A percentile compares a stretch with the other conserved stretches of the same genome.
Evolutionary conservation across 2,329 filamentous ascomycete species (phyloP).

Genomic region (Nemania serpens): DNA sequence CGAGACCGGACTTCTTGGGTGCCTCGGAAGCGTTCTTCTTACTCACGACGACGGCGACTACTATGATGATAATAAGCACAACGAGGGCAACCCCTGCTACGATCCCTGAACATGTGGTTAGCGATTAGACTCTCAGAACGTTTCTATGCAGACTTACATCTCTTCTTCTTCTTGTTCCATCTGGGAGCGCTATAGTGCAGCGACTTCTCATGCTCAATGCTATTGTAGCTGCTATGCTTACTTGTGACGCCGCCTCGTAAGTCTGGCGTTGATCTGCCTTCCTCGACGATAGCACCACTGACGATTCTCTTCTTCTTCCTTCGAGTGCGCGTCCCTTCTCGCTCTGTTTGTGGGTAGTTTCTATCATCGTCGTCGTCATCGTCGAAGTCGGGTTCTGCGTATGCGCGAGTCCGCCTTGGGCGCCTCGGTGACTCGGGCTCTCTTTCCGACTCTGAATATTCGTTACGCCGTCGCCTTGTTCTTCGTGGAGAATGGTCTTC

Average conservation of each 20-base stretch:
- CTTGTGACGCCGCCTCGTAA: constrained; percentile 49
- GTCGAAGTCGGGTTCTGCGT: constrained; percentile 20
- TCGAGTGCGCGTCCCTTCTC: constrained; percentile 42
- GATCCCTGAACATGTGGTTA: constrained; percentile 54
- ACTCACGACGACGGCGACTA: constrained; percentile 67
- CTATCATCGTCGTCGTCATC: constrained; percentile 28
- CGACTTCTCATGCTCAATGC: constrained; percentile 54
- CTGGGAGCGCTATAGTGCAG: constrained; percentile 47
- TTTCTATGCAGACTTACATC: constrained; percentile 55
- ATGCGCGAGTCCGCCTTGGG: constrained; percentile 27
- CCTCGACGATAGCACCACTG: constrained; percentile 71
- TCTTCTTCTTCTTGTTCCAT: constrained; percentile 60
- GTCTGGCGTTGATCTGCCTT: constrained; percentile 56
- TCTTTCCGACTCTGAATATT: constrained; percentile 32
- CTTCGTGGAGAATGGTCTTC: constrained; percentile 32
- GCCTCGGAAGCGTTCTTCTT: constrained; percentile 59
- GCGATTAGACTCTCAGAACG: background rate
- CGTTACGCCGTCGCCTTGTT: constrained; percentile 29
- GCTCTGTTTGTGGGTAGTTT: constrained; percentile 22
- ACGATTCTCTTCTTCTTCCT: constrained; percentile 65
- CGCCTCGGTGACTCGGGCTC: constrained; percentile 31
- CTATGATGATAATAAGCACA: constrained; percentile 68
- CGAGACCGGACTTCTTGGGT: constrained; percentile 51
- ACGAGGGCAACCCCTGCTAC: constrained; percentile 58
- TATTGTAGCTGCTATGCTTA: constrained; percentile 51